Percentiles rank a stretch among this genome's conserved stretches.
These are phyloP conservation scores for Arthonia radiata DNA, from an alignment of 495 filamentous ascomycete genomes.

Conservation along the genomic window DNA sequence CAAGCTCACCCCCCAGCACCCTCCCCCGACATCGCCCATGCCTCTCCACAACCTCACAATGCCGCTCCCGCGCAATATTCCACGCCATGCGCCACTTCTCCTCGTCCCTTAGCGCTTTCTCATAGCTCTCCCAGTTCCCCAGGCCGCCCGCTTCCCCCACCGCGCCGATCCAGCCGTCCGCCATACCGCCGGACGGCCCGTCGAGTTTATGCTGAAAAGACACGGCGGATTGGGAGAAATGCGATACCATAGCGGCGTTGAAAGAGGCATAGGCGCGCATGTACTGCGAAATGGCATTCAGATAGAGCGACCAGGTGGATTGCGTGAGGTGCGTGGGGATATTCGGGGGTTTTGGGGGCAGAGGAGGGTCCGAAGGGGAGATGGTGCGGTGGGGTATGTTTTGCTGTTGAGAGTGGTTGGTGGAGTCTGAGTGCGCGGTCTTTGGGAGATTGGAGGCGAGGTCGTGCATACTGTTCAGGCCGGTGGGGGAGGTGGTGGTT, in stretches of 20 bases:
- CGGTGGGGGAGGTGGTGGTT: too few species aligned
- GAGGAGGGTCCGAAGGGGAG: slow-evolving; percentile 36
- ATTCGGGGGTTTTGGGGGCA: slow-evolving; percentile 20
- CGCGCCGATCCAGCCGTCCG: slow-evolving; percentile 28
- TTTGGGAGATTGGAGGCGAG: slow-evolving; percentile 43
- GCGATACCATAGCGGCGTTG: slow-evolving; percentile 34
- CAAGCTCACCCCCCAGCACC: too few species aligned
- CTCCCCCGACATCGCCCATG: too few species aligned
- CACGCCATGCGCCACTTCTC: slow-evolving; percentile 34
- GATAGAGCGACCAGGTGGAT: slow-evolving; percentile 29
- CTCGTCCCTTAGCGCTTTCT: slow-evolving; percentile 37
- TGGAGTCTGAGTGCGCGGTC: slow-evolving; percentile 15
- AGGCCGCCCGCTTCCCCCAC: slow-evolving; percentile 22
- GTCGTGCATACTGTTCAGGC: slow-evolving; percentile 37
- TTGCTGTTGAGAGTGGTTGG: slow-evolving; percentile 7
- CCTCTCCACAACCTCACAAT: slow-evolving; percentile 32
- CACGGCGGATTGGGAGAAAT: slow-evolving; percentile 42
- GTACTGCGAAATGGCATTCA: slow-evolving; percentile 37
- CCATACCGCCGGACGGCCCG: slow-evolving; percentile 10
- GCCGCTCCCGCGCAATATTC: slow-evolving; percentile 35
- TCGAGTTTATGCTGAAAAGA: too few species aligned
- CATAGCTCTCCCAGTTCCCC: slow-evolving; percentile 31
- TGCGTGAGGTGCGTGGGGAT: slow-evolving; percentile 19
- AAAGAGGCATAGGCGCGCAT: slow-evolving; percentile 43
- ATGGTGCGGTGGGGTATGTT: slow-evolving; percentile 16